Evolutionary conservation across 2,329 filamentous ascomycete genomes (phyloP), one percentile per base, ranked within the genome.

Genomic region (Seiridium cupressi): DNA sequence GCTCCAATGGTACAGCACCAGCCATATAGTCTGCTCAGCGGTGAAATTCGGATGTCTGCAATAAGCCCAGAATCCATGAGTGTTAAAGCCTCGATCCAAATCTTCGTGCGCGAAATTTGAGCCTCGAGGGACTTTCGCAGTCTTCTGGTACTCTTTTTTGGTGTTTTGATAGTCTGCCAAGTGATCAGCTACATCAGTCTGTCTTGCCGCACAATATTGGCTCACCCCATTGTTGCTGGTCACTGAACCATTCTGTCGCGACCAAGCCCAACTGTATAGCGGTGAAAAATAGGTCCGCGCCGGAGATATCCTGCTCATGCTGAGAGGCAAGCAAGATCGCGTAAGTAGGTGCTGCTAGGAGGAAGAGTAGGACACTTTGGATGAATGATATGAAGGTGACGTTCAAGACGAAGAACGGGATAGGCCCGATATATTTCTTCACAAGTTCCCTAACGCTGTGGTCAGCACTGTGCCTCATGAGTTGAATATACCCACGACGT

Each of bases 31-130:
- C 77, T 98, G 95, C 76, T 99, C 95, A 4, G 91, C 92, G 4
- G 91, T 87, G 71, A 98, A 99, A 75, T 99, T 99, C 53, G 95
- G 95, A 74, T 99, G 96, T 51, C 95, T 85, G 67, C 90, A 94
- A 79, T 89, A 93, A 0, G 88, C 89, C 89, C 91, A 99, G 6
- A 99, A 80, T 0, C 95, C 95, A 4, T 83, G 86, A 7, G 91
- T 89, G 64, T 91, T 83, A 76, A 99, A 99, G 47, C 95, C 95
- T 44, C 94, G 90, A 64, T 97, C 92, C 34, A 99, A 84, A 58
- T 97, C 92, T 62, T 86, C 86, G 65, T 89, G 86, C 0, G 81
- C 83, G 74, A 83, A 93, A 0, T 81, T 83, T 73, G 83, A 93
- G 31, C 77, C 82, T 4, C 77, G 74, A 0, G 91, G 86, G 3